These are phyloP conservation scores for Leishmania braziliensis DNA, from an alignment of 208 protist species.

Conservation along the genomic window DNA sequence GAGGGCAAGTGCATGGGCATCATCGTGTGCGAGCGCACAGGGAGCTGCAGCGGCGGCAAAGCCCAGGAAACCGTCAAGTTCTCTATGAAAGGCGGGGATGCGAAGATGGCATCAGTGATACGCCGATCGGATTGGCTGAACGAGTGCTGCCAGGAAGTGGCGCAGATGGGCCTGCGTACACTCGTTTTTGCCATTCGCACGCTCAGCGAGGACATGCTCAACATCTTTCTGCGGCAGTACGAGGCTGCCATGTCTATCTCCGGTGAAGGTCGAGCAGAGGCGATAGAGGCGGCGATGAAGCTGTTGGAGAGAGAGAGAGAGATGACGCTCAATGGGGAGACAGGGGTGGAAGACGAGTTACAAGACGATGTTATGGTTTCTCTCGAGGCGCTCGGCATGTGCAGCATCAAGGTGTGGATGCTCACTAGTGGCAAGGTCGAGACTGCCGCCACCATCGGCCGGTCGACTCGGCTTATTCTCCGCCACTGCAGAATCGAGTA, in stretches of 20 bases:
- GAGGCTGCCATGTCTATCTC: slow-evolving; percentile 57
- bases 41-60: not conserved
- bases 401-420: slow-evolving; percentile 99
- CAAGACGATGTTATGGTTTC: slow-evolving; percentile 94
- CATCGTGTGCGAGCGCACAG: slow-evolving; percentile 80
- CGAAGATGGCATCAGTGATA: slow-evolving; percentile 93
- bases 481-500: slow-evolving; percentile 68
- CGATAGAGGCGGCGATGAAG: slow-evolving; percentile 76
- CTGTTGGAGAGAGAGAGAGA: slow-evolving; percentile 89
- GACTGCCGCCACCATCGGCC: slow-evolving; percentile 96
- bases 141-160: slow-evolving; percentile 97
- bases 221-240: slow-evolving; percentile 72
- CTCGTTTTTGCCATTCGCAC: slow-evolving; percentile 91
- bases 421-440: slow-evolving; percentile 99
- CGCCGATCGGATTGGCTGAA: slow-evolving; percentile 93
- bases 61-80: slow-evolving; percentile 48
- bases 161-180: slow-evolving; percentile 95
- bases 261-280: slow-evolving; percentile 48
- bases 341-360: slow-evolving; percentile 98
- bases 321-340: slow-evolving; percentile 93
- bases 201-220: slow-evolving; percentile 86
- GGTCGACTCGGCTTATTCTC: slow-evolving; percentile 90
- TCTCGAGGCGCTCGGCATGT: slow-evolving; percentile 96
- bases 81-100: slow-evolving; percentile 97
- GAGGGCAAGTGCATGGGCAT: slow-evolving; percentile 99